Evolutionary conservation across 192 early-diverging fungal species (phyloP), one percentile per base, ranked within the genome.

Genomic region (Coemansia furcata): DNA sequence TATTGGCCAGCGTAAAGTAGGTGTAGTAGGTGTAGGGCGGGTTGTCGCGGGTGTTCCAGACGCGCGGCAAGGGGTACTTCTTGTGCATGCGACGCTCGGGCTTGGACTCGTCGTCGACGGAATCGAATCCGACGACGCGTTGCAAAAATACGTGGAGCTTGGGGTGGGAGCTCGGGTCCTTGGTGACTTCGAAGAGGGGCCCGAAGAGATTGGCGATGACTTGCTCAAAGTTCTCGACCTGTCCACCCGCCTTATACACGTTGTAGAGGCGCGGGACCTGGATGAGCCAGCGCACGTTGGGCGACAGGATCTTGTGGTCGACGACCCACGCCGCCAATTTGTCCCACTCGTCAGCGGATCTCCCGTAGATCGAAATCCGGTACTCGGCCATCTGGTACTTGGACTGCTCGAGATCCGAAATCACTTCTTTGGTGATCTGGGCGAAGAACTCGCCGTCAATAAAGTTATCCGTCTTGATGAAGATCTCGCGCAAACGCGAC

Each of bases 301-400:
- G 76, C 3, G 92, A 94, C 59, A 96, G 88, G 7, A 98, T 77
- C 73, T 94, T 93, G 87, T 98, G 90, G 59, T 95, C 82, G 26
- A 96, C 85, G 0, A 98, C 90, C 94, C 96, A 95, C 38, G 89
- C 87, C 2, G 96, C 96, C 15, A 98, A 84, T 59, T 94, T 95
- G 80, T 95, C 93, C 96, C 96, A 98, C 79, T 98, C 96, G 37
- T 85, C 64, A 23, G 83, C 72, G 19, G 89, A 90, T 67, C 93
- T 72, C 23, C 96, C 96, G 73, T 98, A 98, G 71, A 98, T 95
- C 0, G 94, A 95, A 14, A 95, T 85, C 47, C 96, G 91, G 70
- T 93, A 98, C 83, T 98, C 96, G 26, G 89, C 90, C 87, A 92
- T 91, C 72, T 98, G 96, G 73, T 98, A 98, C 61, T 98, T 98